Percentiles rank a stretch among this genome's conserved stretches.
Conservation (phyloP, 352 stramenopile genomes). For the Plasmopara halstedii region DNA sequence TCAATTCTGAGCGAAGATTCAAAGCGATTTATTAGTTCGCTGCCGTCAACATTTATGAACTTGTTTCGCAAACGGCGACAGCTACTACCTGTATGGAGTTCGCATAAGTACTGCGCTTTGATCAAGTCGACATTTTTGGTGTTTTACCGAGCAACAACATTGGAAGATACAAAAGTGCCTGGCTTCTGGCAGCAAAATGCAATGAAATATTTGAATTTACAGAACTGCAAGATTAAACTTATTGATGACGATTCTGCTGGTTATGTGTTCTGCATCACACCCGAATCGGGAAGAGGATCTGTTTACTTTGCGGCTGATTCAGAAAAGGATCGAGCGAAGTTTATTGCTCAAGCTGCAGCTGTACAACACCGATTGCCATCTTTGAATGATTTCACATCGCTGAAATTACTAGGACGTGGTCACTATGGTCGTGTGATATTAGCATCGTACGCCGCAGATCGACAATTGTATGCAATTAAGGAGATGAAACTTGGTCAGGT, state of each 20-base stretch:
- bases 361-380: constrained; percentile 52
- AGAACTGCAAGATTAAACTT: constrained; percentile 67
- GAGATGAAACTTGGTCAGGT: constrained; percentile 88
- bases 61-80: constrained; percentile 81
- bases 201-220: constrained; percentile 76
- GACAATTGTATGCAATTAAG: constrained; percentile 76
- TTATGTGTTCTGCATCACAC: constrained; percentile 70
- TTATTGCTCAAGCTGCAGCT: constrained; percentile 41
- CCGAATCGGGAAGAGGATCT: constrained; percentile 52
- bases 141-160: constrained; percentile 70
- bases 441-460: constrained; percentile 25
- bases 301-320: constrained; percentile 75
- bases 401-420: constrained; percentile 75
- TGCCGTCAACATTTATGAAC: constrained; percentile 77
- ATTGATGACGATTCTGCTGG: constrained; percentile 73
- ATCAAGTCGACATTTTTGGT: constrained; percentile 84
- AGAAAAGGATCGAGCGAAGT: constrained; percentile 81
- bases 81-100: constrained; percentile 74
- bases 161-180: constrained; percentile 27
- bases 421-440: constrained; percentile 83
- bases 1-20: constrained; percentile 62
- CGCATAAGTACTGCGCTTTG: constrained; percentile 79
- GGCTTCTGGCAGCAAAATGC: constrained; percentile 20
- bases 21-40: constrained; percentile 78
- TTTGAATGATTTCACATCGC: constrained; percentile 67